phyloP scores from a whole-genome alignment of 192 early-diverging fungal genomes.

The Kappamyces sp. region DNA sequence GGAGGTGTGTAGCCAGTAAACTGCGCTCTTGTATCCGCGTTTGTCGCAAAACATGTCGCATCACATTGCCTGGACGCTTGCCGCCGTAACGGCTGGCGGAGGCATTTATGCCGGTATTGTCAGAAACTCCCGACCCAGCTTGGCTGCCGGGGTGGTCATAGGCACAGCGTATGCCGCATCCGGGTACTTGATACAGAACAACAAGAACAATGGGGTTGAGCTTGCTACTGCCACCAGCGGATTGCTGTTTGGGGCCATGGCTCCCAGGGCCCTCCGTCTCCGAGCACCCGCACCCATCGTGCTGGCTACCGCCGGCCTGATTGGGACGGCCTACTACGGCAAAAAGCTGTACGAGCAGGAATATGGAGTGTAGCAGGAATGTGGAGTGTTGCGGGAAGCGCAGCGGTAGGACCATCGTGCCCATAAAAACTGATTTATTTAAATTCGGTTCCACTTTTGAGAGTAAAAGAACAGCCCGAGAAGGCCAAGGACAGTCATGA shows the following conservation, averaged over 20 bases:
- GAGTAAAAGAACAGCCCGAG: conserved; percentile 27
- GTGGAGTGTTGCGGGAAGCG: neutral
- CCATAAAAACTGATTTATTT: neutral
- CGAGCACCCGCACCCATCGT: conserved; percentile 32
- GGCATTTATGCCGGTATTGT: too few species aligned
- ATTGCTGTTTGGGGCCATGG: conserved; percentile 38
- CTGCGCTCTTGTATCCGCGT: neutral
- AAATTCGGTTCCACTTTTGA: conserved; percentile 15
- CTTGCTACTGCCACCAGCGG: conserved; percentile 37
- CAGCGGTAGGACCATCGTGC: too few species aligned
- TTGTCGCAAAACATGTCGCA: too few species aligned
- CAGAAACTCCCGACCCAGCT: conserved; percentile 30
- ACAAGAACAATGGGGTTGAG: conserved; percentile 40
- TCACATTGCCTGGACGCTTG: too few species aligned
- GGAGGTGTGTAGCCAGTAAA: conserved; percentile 38
- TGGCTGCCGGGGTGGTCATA: conserved; percentile 43
- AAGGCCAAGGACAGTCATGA: conserved; percentile 22
- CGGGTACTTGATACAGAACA: conserved; percentile 41
- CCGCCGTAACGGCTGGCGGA: too few species aligned
- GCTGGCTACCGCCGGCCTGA: conserved; percentile 20
- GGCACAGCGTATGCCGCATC: conserved; percentile 34
- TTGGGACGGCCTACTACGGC: conserved; percentile 30
- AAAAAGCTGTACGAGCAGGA: conserved; percentile 22
- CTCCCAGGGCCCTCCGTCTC: conserved; percentile 25
- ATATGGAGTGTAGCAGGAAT: conserved; percentile 17